These are phyloP conservation scores for Syzygium oleosum DNA, from an alignment of 345 rosid species.

Conservation along the genomic window DNA sequence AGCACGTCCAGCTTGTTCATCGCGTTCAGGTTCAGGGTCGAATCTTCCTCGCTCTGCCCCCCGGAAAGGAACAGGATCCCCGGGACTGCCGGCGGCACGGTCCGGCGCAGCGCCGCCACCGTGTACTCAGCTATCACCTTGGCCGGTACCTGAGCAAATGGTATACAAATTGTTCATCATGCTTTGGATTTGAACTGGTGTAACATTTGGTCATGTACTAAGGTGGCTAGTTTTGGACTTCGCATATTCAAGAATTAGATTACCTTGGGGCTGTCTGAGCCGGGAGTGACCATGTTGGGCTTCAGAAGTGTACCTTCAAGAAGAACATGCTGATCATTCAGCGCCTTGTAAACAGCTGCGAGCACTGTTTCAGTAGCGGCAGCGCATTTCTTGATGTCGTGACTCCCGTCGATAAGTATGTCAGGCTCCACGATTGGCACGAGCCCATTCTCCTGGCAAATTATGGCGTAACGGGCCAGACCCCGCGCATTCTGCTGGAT, in stretches of 20 bases:
- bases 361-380: slow-evolving; percentile 78
- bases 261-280: slow-evolving; percentile 88
- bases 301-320: slow-evolving; percentile 95
- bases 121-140: slow-evolving; percentile 71
- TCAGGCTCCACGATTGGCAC: slow-evolving; percentile 96
- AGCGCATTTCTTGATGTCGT: slow-evolving; percentile 77
- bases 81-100: slow-evolving; percentile 84
- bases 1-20: slow-evolving; percentile 74
- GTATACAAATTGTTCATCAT: background rate
- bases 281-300: slow-evolving; percentile 98
- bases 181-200: background rate
- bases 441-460: slow-evolving; percentile 90
- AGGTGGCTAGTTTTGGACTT: background rate
- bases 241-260: background rate
- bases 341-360: slow-evolving; percentile 86
- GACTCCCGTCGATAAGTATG: slow-evolving; percentile 73
- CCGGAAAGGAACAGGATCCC: slow-evolving; percentile 88
- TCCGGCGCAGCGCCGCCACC: slow-evolving; percentile 66
- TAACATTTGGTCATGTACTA: background rate
- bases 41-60: slow-evolving; percentile 86
- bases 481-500: slow-evolving; percentile 93
- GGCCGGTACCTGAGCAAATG: background rate
- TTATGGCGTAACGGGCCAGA: slow-evolving; percentile 86
- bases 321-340: slow-evolving; percentile 89
- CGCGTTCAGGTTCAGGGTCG: slow-evolving; percentile 71